Conservation (phyloP, 2,329 filamentous ascomycete species). For the Cyphellophora europaea region DNA sequence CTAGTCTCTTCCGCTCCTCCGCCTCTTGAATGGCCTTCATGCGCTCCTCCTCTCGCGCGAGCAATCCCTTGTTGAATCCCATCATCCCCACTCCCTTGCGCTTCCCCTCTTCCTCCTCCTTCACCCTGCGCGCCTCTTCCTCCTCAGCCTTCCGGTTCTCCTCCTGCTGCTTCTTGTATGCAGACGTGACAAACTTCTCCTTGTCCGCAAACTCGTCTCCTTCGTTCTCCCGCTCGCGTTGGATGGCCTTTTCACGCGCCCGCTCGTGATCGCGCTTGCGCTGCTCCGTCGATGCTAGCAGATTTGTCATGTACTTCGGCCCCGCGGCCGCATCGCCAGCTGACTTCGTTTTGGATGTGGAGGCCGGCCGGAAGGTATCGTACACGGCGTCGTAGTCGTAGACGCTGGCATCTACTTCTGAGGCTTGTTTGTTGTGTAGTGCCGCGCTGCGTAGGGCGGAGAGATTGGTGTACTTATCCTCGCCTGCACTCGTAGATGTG, state of each 20-base stretch:
- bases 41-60: slow-evolving; percentile 47
- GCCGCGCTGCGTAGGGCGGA: slow-evolving; percentile 35
- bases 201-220: slow-evolving; percentile 60
- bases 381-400: slow-evolving; percentile 43
- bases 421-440: slow-evolving; percentile 33
- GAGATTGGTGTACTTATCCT: slow-evolving; percentile 33
- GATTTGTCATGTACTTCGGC: slow-evolving; percentile 52
- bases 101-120: slow-evolving; percentile 42
- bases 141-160: slow-evolving; percentile 48
- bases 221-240: slow-evolving; percentile 53
- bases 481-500: slow-evolving; percentile 2
- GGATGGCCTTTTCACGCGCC: slow-evolving; percentile 51
- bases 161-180: slow-evolving; percentile 56
- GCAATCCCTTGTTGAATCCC: slow-evolving; percentile 51
- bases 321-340: slow-evolving; percentile 19
- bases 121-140: slow-evolving; percentile 46
- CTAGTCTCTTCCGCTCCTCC: slow-evolving; percentile 29
- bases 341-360: slow-evolving; percentile 20
- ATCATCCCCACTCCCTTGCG: slow-evolving; percentile 42
- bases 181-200: slow-evolving; percentile 57
- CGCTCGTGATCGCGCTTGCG: slow-evolving; percentile 55
- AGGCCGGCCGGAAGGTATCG: slow-evolving; percentile 36
- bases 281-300: slow-evolving; percentile 50
- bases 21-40: slow-evolving; percentile 50
- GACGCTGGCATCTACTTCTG: slow-evolving; percentile 35